Conservation (phyloP, 2,329 filamentous ascomycete species). For the Cladosporium sp. region DNA sequence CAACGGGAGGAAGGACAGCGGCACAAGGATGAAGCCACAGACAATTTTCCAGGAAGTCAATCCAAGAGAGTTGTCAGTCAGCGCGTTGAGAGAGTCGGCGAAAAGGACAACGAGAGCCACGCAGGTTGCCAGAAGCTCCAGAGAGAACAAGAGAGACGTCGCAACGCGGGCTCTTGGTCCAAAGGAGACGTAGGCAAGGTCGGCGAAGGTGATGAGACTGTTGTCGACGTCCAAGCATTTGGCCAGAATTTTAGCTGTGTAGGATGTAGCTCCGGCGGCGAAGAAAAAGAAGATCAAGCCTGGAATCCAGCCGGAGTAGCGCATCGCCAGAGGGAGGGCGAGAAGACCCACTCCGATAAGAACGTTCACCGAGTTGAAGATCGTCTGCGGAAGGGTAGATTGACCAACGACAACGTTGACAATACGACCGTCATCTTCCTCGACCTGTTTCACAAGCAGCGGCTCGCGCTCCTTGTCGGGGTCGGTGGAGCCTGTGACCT, state of each 20-base stretch:
- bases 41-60: slow-evolving; percentile 76
- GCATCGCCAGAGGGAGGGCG: slow-evolving; percentile 80
- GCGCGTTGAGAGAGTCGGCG: slow-evolving; percentile 76
- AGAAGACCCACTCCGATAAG: slow-evolving; percentile 85
- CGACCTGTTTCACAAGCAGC: slow-evolving; percentile 80
- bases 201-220: slow-evolving; percentile 86
- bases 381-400: slow-evolving; percentile 89
- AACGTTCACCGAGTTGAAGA: slow-evolving; percentile 95
- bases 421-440: slow-evolving; percentile 75
- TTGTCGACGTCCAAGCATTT: slow-evolving; percentile 84
- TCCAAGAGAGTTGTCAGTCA: slow-evolving; percentile 62
- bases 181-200: slow-evolving; percentile 86
- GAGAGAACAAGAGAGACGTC: slow-evolving; percentile 77
- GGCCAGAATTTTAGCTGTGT: slow-evolving; percentile 78
- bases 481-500: slow-evolving; percentile 34
- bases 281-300: slow-evolving; percentile 69
- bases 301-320: slow-evolving; percentile 81
- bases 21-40: slow-evolving; percentile 70
- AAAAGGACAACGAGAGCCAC: slow-evolving; percentile 91
- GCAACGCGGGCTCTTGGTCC: slow-evolving; percentile 73
- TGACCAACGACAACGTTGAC: slow-evolving; percentile 82
- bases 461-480: slow-evolving; percentile 54
- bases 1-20: slow-evolving; percentile 78
- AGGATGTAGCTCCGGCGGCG: slow-evolving; percentile 69
- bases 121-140: slow-evolving; percentile 82